phyloP scores from a whole-genome alignment of 2,329 filamentous ascomycete species.

The Beauveria varroae region DNA sequence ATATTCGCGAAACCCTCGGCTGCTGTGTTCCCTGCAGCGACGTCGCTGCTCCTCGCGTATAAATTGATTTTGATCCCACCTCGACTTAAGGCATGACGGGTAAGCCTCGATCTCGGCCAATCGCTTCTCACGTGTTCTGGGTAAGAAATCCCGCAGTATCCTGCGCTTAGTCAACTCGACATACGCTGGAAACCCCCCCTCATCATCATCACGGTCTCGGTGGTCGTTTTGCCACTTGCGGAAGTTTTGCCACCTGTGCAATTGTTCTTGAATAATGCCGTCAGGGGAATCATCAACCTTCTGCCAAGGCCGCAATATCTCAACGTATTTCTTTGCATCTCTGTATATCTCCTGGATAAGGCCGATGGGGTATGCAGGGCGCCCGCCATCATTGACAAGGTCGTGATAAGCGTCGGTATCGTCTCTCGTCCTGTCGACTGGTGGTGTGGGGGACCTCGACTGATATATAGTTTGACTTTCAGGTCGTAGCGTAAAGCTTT shows the following conservation, averaged over 20 bases:
- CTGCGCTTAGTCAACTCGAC: neutral
- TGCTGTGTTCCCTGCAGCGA: neutral
- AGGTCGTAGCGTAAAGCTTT: neutral
- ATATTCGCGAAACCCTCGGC: constrained; percentile 19
- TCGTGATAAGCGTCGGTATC: neutral
- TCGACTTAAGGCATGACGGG: neutral
- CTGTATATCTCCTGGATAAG: neutral
- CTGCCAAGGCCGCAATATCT: neutral
- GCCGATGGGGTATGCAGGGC: constrained; percentile 11
- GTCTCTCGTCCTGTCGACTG: neutral
- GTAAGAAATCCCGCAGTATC: neutral
- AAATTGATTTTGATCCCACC: neutral
- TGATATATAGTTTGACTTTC: neutral
- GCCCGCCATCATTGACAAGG: constrained; percentile 9
- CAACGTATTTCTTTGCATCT: neutral
- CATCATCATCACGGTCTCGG: neutral
- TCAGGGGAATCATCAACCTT: neutral
- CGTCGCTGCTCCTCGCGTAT: neutral
- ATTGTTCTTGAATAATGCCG: neutral
- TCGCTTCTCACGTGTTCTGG: neutral
- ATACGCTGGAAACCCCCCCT: neutral
- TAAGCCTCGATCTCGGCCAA: neutral
- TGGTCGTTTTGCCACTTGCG: constrained; percentile 1
- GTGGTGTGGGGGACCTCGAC: neutral
- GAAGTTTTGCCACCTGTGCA: neutral